Evolutionary conservation across 164 flowering plant genomes (phyloP), one percentile per base, ranked within the genome.

Genomic region (Aristolochia fimbriata): DNA sequence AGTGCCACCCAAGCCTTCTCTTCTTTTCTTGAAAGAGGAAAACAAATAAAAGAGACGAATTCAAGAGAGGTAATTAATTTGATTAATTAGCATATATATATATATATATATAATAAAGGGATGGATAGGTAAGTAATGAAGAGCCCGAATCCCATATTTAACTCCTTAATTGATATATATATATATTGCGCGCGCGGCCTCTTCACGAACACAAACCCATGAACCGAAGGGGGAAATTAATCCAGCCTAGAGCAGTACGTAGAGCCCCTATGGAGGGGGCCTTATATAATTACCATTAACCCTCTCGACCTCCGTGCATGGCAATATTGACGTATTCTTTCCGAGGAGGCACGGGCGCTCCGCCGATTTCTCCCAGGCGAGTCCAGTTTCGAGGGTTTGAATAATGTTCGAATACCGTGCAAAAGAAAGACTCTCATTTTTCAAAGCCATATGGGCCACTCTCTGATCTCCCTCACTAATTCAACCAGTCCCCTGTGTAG

Each of bases 291-390:
- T 45, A 27, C 33, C 25, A 8, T n/a, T 16, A 14, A 33, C 24
- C 30, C 15, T 19, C 68, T 73, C 63, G 68, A 61, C 61, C 67
- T 61, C 27, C n/a, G 72, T 65, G 72, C 62, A 62, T 70, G 70
- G 62, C 66, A 64, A 59, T 67, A 67, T 70, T 68, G 60, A 70
- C 69, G 64, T 60, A 51, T 66, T 73, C 62, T 72, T 77, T 68
- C 78, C 85, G 55, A 78, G 85, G 64, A 77, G 80, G 84, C 88
- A 81, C 85, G 88, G 85, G 83, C 65, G 77, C 75, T 80, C 82
- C 88, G 83, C 82, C 70, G 77, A 79, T 83, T 83, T 81, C 84
- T 83, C 88, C 88, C 25, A 83, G 65, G 81, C 69, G 74, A 66
- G 59, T 70, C 73, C 77, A 68, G 31, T 69, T 69, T 70, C 78